These are phyloP conservation scores for Fusarium pseudoanthophilum DNA, from an alignment of 2,329 filamentous ascomycete genomes.

Conservation along the genomic window DNA sequence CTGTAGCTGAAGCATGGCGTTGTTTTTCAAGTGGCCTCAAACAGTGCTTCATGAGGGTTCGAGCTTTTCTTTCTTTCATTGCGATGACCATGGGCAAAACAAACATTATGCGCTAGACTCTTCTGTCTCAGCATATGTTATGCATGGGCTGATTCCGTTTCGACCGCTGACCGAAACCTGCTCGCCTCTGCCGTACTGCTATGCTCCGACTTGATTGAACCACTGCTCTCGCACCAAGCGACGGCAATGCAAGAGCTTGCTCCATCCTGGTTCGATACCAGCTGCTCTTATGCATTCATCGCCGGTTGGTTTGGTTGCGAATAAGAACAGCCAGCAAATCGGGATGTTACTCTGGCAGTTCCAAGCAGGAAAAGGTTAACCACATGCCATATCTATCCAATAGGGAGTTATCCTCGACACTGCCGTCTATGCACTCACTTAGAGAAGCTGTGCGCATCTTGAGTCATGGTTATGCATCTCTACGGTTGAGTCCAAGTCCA, in stretches of 20 bases:
- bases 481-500: slow-evolving; percentile 13
- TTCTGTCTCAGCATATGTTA: slow-evolving; percentile 37
- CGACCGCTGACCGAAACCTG: slow-evolving; percentile 37
- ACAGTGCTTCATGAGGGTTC: slow-evolving; percentile 29
- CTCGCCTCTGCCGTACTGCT: slow-evolving; percentile 5
- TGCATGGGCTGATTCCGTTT: slow-evolving; percentile 43
- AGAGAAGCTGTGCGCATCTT: slow-evolving; percentile 17
- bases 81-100: not conserved
- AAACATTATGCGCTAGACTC: not conserved
- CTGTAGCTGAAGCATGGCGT: slow-evolving; percentile 42
- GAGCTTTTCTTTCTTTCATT: slow-evolving; percentile 6
- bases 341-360: slow-evolving; percentile 30
- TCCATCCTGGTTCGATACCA: slow-evolving; percentile 35
- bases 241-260: slow-evolving; percentile 26
- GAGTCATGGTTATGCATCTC: slow-evolving; percentile 41
- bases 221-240: slow-evolving; percentile 23
- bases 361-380: slow-evolving; percentile 36
- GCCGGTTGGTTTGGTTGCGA: slow-evolving; percentile 15
- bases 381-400: slow-evolving; percentile 30
- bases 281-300: slow-evolving; percentile 19
- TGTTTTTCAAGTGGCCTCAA: slow-evolving; percentile 3
- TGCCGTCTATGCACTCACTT: slow-evolving; percentile 36
- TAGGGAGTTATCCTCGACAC: slow-evolving; percentile 36
- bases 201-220: slow-evolving; percentile 36
- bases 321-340: slow-evolving; percentile 33